Evolutionary conservation across 495 filamentous ascomycete species (phyloP), one percentile per base, ranked within the genome.

Genomic region (Penicillium manginii): DNA sequence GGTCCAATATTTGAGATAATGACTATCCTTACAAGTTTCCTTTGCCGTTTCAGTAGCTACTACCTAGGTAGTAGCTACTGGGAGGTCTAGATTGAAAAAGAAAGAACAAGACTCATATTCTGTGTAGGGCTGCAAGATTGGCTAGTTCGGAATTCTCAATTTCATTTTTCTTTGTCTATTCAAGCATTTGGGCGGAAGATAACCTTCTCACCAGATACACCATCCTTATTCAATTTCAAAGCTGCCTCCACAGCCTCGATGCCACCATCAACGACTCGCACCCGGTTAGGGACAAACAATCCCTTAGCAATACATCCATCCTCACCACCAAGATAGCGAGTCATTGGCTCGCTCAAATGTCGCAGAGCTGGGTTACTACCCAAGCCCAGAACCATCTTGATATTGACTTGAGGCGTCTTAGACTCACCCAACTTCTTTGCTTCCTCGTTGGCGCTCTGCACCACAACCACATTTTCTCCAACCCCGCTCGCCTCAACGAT

Each of bases 121-220:
- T 29, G 26, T 29, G 6, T 4, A 8, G 26, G 3, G 9, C 26
- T 29, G 6, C 26, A 29, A 29, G 26, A 5, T 29, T 29, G 26
- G 9, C 26, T 2, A 4, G 3, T 29, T 29, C 26, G 26, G 6
- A 29, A n/a, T n/a, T n/a, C n/a, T n/a, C n/a, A n/a, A n/a, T n/a
- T n/a, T n/a, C n/a, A n/a, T n/a, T n/a, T n/a, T 8, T 29, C 26
- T 29, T 60, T 84, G 32, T n/a, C 17, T n/a, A 3, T 19, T 19
- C 10, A 43, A 43, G 40, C 68, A 64, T 61, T 19, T 33, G 64
- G 64, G 4, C 49, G 52, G 17, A 67, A 59, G 15, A 67, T 47
- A 43, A 64, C 58, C 37, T 67, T 67, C 19, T 63, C 61, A 3
- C 61, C 61, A 19, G 64, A 67, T 14, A 67, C 64, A n/a, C 64